Evolutionary conservation across 495 filamentous ascomycete genomes (phyloP).

Genomic region (Bacidia rubella): DNA sequence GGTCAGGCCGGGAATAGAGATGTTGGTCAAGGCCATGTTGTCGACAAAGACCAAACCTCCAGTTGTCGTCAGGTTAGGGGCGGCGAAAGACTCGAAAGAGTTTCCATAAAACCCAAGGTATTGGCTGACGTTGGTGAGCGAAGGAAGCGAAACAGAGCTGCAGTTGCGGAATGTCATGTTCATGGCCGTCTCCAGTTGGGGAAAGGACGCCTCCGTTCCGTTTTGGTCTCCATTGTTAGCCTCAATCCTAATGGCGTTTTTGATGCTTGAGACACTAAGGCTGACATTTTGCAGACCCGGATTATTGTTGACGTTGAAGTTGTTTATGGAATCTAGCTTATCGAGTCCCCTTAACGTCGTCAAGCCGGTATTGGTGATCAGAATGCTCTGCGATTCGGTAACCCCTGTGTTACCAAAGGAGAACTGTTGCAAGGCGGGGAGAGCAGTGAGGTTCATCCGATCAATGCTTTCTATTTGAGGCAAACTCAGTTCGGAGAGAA

Average conservation of each 20-base stretch:
- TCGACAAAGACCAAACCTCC: conserved; percentile 68
- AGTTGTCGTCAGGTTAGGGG: conserved; percentile 68
- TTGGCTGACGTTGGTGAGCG: conserved; percentile 61
- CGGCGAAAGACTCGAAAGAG: conserved; percentile 50
- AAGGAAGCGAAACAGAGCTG: conserved; percentile 57
- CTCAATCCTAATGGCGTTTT: conserved; percentile 45
- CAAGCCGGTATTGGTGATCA: conserved; percentile 74
- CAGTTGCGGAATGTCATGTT: conserved; percentile 87
- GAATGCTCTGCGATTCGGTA: conserved; percentile 46
- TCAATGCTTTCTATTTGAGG: conserved; percentile 47
- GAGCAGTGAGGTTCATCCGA: conserved; percentile 52
- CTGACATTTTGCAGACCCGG: conserved; percentile 50
- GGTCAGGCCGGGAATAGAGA: conserved; percentile 55
- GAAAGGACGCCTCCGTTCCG: conserved; percentile 46
- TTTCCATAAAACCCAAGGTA: conserved; percentile 76
- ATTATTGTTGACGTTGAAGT: conserved; percentile 76
- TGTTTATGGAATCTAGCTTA: conserved; percentile 46
- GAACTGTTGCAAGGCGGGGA: conserved; percentile 56
- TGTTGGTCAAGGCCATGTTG: conserved; percentile 63
- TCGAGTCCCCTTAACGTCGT: conserved; percentile 63
- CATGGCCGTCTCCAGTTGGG: conserved; percentile 59
- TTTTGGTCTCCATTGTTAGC: conserved; percentile 41
- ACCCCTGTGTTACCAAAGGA: conserved; percentile 49
- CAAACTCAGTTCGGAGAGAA: conserved; percentile 50
- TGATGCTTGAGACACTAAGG: conserved; percentile 44